A percentile compares a stretch with the other conserved stretches of the same genome.
Evolutionary conservation across 1,284 basidiomycete species (phyloP).

Genomic region (Schizophyllum amplum): DNA sequence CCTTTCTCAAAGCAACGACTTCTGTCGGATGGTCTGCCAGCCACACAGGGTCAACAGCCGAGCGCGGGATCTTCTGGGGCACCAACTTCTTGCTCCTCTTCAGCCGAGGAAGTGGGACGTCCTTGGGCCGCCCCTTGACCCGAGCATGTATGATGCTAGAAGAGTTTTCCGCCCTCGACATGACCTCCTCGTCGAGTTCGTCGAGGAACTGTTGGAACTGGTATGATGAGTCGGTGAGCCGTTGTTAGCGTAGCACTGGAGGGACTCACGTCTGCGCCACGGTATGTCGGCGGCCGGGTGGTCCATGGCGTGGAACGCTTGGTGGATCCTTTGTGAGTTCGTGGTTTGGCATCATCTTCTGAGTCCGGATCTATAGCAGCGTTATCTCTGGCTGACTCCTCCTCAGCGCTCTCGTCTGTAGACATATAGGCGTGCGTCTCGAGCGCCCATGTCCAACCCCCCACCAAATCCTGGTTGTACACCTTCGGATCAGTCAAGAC

Average conservation of each 20-base stretch:
- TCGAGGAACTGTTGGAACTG: neutral
- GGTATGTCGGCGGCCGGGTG: neutral
- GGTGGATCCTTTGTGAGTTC: neutral
- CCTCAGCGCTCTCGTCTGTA: neutral
- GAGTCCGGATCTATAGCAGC: neutral
- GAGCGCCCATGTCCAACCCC: neutral
- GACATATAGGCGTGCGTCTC: neutral
- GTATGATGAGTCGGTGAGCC: no score
- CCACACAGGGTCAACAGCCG: slow-evolving; percentile 3
- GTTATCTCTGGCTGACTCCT: neutral
- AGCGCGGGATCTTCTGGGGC: neutral
- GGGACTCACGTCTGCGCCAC: neutral
- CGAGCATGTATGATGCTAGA: neutral
- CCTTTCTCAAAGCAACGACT: neutral
- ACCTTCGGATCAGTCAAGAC: no score
- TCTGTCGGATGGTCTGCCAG: neutral
- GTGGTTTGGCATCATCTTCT: neutral
- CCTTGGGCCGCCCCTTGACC: neutral
- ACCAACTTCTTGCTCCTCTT: neutral
- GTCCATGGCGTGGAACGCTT: neutral
- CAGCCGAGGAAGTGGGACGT: neutral
- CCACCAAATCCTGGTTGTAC: neutral
- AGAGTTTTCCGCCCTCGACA: neutral
- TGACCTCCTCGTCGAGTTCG: neutral
- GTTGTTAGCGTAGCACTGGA: no score